Conservation (phyloP, 768 basidiomycete species). For the Leccinum broughii region DNA sequence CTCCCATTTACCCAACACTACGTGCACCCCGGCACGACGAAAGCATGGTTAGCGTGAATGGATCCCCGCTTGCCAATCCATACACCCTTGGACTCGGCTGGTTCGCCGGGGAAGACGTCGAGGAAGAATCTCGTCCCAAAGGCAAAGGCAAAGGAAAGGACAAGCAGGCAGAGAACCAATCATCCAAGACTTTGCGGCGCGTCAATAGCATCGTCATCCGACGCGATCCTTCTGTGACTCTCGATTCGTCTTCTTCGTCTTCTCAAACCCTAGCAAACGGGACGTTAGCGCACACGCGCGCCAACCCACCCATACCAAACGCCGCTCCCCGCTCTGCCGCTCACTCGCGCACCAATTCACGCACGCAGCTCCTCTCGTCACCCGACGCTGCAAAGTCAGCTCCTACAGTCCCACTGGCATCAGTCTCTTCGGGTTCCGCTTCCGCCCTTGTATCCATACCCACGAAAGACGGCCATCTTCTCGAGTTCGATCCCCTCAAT, state of each 20-base stretch:
- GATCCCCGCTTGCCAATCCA: conserved; percentile 80
- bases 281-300: conserved; percentile 18
- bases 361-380: conserved; percentile 19
- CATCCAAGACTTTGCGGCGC: conserved; percentile 32
- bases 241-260: conserved; percentile 34
- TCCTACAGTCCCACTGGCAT: background rate
- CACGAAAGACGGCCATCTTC: conserved; percentile 75
- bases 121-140: conserved; percentile 14
- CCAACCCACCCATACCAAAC: background rate
- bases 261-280: conserved; percentile 22
- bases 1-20: conserved; percentile 44
- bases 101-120: conserved; percentile 44
- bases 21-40: conserved; percentile 75
- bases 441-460: conserved; percentile 75
- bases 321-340: background rate
- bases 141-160: conserved; percentile 28
- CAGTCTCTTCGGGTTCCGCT: conserved; percentile 25
- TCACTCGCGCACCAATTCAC: conserved; percentile 48
- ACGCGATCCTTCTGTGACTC: conserved; percentile 51
- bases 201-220: conserved; percentile 65
- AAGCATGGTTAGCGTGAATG: conserved; percentile 78
- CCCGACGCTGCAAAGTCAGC: conserved; percentile 1
- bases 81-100: conserved; percentile 65
- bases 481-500: conserved; percentile 82
- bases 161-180: conserved; percentile 15